A percentile compares a stretch with the other conserved stretches of the same genome.
Evolutionary conservation across 2,329 filamentous ascomycete genomes (phyloP).

Genomic region (Diaporthe vaccinii): DNA sequence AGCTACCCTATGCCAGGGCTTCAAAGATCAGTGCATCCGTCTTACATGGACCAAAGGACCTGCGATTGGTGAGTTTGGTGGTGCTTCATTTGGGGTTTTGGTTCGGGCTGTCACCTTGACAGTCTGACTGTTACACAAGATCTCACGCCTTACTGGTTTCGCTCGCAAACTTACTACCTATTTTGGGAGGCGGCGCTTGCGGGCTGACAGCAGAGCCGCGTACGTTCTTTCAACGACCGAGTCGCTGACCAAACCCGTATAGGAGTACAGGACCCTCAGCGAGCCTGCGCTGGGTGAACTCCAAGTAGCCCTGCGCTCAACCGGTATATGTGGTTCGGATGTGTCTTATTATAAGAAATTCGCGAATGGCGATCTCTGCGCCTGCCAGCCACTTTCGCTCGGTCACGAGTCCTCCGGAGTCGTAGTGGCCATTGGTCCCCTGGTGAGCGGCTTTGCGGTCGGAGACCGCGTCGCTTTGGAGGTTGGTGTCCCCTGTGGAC

Average conservation of each 20-base stretch:
- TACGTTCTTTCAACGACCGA: constrained; percentile 34
- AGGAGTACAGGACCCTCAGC: constrained; percentile 66
- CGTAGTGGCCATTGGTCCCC: constrained; percentile 68
- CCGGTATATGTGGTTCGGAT: constrained; percentile 79
- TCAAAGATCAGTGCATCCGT: constrained; percentile 66
- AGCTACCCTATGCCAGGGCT: constrained; percentile 58
- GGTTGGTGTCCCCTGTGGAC: constrained; percentile 67
- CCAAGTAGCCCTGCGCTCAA: constrained; percentile 75
- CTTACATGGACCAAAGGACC: constrained; percentile 68
- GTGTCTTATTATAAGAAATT: constrained; percentile 81
- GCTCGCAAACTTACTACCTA: constrained; percentile 15
- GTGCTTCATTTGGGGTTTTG: constrained; percentile 11
- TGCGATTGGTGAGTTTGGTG: constrained; percentile 65
- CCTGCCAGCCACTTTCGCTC: constrained; percentile 74
- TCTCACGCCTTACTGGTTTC: constrained; percentile 35
- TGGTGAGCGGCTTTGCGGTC: constrained; percentile 64
- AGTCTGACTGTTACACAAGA: constrained; percentile 50
- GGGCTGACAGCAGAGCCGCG: constrained; percentile 35
- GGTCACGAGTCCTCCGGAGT: constrained; percentile 74
- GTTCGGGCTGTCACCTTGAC: constrained; percentile 30
- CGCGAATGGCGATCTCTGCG: constrained; percentile 78
- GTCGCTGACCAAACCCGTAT: constrained; percentile 40
- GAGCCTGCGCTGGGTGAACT: constrained; percentile 66
- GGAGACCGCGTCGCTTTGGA: constrained; percentile 72
- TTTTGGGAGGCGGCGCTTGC: constrained; percentile 26